A percentile compares a stretch with the other conserved stretches of the same genome.
phyloP scores from a whole-genome alignment of 1,139 yeast species.

The Spencermartinsiella ligniputridi region DNA sequence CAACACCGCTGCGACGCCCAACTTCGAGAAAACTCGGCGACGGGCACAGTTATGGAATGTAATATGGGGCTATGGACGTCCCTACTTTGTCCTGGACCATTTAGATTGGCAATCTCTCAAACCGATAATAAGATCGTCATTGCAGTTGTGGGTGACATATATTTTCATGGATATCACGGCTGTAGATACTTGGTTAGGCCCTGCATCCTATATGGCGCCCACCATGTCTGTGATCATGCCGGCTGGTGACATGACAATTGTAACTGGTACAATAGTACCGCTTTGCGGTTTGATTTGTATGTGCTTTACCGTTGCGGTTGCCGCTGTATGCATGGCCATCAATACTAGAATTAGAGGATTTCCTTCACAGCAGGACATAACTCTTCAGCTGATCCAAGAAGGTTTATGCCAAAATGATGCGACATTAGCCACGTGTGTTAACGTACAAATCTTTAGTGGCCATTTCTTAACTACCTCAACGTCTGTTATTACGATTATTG shows the following conservation, averaged over 20 bases:
- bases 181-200: slow-evolving; percentile 25
- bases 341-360: slow-evolving; percentile 25
- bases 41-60: not conserved
- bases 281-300: slow-evolving; percentile 18
- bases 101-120: slow-evolving; percentile 25
- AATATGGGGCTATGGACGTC: slow-evolving; percentile 16
- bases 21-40: not conserved
- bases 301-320: slow-evolving; percentile 20
- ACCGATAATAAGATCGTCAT: slow-evolving; percentile 27
- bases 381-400: slow-evolving; percentile 13
- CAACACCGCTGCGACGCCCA: not conserved
- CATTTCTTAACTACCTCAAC: slow-evolving; percentile 21
- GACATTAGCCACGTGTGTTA: slow-evolving; percentile 18
- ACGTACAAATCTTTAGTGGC: slow-evolving; percentile 22
- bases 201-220: slow-evolving; percentile 25
- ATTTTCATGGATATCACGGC: slow-evolving; percentile 19
- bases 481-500: slow-evolving; percentile 26
- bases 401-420: slow-evolving; percentile 24
- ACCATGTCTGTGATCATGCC: slow-evolving; percentile 27
- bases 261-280: slow-evolving; percentile 18
- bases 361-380: slow-evolving; percentile 16
- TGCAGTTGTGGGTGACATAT: slow-evolving; percentile 24
- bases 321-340: slow-evolving; percentile 26
- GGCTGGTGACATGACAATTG: slow-evolving; percentile 28
- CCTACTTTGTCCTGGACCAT: slow-evolving; percentile 27